phyloP scores from a whole-genome alignment of 2,329 filamentous ascomycete genomes.

The Exophiala spinifera region DNA sequence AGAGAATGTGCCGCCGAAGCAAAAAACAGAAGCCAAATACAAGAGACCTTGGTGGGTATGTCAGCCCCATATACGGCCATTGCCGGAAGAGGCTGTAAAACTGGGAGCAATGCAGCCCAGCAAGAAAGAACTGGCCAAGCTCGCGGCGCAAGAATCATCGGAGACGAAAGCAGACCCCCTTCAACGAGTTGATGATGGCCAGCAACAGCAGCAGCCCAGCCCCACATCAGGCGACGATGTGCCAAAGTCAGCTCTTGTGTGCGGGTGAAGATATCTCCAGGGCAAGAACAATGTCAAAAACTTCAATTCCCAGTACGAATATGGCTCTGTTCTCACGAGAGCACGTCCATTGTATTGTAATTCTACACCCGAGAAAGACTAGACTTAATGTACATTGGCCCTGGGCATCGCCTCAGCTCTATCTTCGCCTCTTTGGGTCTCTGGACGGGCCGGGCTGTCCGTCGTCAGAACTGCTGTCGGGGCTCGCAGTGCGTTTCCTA shows the following conservation, averaged over 20 bases:
- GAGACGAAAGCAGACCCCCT: conserved; percentile 9
- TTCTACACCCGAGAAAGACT: no score
- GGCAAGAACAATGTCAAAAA: not conserved
- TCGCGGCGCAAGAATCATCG: conserved; percentile 25
- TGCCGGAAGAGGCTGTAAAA: conserved; percentile 82
- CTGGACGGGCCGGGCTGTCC: no score
- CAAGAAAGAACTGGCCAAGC: conserved; percentile 53
- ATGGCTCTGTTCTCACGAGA: not conserved
- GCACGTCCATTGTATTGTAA: no score
- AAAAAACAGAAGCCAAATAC: conserved; percentile 64
- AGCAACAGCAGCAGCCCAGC: not conserved
- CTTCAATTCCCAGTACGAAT: not conserved
- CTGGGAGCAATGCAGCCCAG: conserved; percentile 73
- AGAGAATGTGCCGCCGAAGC: conserved; percentile 35
- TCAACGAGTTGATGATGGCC: conserved; percentile 4
- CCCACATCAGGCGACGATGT: conserved; percentile 18
- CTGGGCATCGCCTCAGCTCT: no score
- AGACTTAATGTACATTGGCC: no score
- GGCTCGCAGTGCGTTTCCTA: no score
- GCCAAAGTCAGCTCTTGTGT: conserved; percentile 26
- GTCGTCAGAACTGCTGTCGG: no score
- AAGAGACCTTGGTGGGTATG: conserved; percentile 85
- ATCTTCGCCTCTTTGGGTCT: no score
- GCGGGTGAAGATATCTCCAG: conserved; percentile 15
- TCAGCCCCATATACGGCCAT: conserved; percentile 79